These are phyloP conservation scores for Ophiostoma perfectum DNA, from an alignment of 2,329 filamentous ascomycete species.

Conservation along the genomic window DNA sequence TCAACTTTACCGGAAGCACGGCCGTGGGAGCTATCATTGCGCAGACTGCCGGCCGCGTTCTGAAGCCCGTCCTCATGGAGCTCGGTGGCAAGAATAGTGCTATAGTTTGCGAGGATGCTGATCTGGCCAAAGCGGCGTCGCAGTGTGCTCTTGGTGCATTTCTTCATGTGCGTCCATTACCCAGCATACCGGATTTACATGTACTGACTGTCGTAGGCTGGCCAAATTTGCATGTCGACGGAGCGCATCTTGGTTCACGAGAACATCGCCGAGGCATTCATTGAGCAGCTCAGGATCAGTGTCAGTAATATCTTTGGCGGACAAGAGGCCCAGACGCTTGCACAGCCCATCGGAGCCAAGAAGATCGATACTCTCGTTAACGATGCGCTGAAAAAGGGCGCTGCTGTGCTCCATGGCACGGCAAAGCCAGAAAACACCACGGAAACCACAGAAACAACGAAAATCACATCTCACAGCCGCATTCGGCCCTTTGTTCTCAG, in stretches of 20 bases:
- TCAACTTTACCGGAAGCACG: slow-evolving; percentile 83
- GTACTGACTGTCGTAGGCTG: not conserved
- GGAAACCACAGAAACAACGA: too few species aligned
- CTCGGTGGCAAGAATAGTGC: slow-evolving; percentile 76
- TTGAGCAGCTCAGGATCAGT: slow-evolving; percentile 35
- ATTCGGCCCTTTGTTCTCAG: slow-evolving; percentile 57
- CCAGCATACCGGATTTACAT: not conserved
- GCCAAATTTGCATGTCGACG: slow-evolving; percentile 79
- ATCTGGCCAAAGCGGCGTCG: slow-evolving; percentile 64
- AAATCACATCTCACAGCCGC: too few species aligned
- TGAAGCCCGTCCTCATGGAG: slow-evolving; percentile 77
- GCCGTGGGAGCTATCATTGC: slow-evolving; percentile 68
- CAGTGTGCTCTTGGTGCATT: slow-evolving; percentile 67
- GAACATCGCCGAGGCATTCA: slow-evolving; percentile 43
- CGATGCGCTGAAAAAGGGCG: slow-evolving; percentile 11
- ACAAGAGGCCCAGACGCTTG: not conserved
- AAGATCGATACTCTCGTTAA: slow-evolving; percentile 1
- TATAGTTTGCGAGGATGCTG: slow-evolving; percentile 74
- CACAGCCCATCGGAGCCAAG: not conserved
- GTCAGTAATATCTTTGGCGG: not conserved
- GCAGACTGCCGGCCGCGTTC: slow-evolving; percentile 60
- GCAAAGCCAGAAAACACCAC: not conserved
- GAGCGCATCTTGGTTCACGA: slow-evolving; percentile 63
- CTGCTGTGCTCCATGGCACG: not conserved
- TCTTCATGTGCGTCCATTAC: slow-evolving; percentile 33